Evolutionary conservation across 106 monocot genomes (phyloP).

Genomic region (Gastrodia elata): DNA sequence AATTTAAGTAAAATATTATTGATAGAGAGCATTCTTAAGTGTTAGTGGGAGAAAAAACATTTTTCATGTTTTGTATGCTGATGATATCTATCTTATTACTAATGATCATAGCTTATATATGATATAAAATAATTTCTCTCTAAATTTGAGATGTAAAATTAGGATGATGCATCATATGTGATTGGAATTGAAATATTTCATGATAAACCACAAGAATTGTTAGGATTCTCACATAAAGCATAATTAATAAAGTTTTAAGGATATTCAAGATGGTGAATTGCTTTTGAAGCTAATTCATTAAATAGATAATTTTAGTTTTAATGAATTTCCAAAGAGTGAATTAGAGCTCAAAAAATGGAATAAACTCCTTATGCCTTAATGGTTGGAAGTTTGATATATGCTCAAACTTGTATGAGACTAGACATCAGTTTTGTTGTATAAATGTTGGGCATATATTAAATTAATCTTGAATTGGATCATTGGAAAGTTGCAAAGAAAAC

Average conservation of each 20-base stretch:
- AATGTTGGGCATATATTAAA: constrained; percentile 14
- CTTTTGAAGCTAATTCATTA: neutral
- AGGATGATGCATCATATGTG: constrained; percentile 9
- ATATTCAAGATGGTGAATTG: constrained; percentile 5
- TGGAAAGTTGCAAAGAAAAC: constrained; percentile 7
- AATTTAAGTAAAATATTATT: constrained; percentile 5
- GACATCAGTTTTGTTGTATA: constrained; percentile 5
- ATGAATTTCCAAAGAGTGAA: neutral
- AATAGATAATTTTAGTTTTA: neutral
- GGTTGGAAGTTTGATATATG: constrained; percentile 13
- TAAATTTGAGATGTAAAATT: constrained; percentile 4
- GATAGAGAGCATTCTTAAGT: constrained; percentile 5
- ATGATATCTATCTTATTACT: constrained; percentile 1
- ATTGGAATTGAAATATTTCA: constrained; percentile 11
- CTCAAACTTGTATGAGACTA: constrained; percentile 5
- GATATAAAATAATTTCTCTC: constrained; percentile 3
- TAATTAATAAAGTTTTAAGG: constrained; percentile 9
- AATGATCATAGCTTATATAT: constrained; percentile 5
- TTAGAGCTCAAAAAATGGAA: neutral
- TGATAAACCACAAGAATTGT: constrained; percentile 7
- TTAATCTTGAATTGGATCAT: constrained; percentile 6
- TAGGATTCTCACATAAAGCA: constrained; percentile 2
- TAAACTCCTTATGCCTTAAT: neutral
- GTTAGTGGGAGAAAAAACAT: constrained; percentile 3
- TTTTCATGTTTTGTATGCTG: constrained; percentile 8